Percentiles rank a stretch among this genome's conserved stretches.
phyloP scores from a whole-genome alignment of 306 rosid genomes.

The Vigna trinervia region DNA sequence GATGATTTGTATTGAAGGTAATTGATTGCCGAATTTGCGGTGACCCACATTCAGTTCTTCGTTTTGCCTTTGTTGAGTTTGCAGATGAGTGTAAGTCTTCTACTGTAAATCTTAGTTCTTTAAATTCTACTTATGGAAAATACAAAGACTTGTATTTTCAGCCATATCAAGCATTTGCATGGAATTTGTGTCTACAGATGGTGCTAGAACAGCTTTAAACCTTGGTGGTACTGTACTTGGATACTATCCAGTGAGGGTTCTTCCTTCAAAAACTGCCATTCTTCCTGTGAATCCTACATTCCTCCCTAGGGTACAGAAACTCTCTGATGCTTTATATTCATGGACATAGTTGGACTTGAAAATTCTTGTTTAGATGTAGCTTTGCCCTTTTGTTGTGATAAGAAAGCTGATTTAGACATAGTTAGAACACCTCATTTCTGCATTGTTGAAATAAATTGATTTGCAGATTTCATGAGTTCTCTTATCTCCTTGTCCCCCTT shows the following conservation, averaged over 20 bases:
- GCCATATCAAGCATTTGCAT: slow-evolving; percentile 29
- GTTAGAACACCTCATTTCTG: not conserved
- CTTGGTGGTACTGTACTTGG: slow-evolving; percentile 97
- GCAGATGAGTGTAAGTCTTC: slow-evolving; percentile 86
- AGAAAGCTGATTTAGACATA: not conserved
- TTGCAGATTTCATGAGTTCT: slow-evolving; percentile 9
- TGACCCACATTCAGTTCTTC: slow-evolving; percentile 95
- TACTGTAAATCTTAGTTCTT: slow-evolving; percentile 18
- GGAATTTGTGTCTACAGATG: slow-evolving; percentile 64
- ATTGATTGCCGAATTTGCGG: slow-evolving; percentile 97
- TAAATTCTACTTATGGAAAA: not conserved
- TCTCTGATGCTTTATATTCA: slow-evolving; percentile 29
- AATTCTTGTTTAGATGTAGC: not conserved
- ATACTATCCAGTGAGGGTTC: slow-evolving; percentile 90
- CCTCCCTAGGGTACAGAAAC: slow-evolving; percentile 83
- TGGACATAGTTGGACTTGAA: slow-evolving; percentile 18
- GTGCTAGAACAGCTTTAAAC: slow-evolving; percentile 85
- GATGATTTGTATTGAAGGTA: slow-evolving; percentile 65
- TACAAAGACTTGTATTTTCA: not conserved
- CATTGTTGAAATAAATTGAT: slow-evolving; percentile 12
- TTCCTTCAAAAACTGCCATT: slow-evolving; percentile 97
- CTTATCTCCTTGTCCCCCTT: not conserved
- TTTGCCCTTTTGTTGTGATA: slow-evolving; percentile 12
- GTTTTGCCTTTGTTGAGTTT: slow-evolving; percentile 99
- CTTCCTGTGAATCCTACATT: slow-evolving; percentile 98